phyloP scores from a whole-genome alignment of 768 basidiomycete genomes.

The Scleroderma citrinum region DNA sequence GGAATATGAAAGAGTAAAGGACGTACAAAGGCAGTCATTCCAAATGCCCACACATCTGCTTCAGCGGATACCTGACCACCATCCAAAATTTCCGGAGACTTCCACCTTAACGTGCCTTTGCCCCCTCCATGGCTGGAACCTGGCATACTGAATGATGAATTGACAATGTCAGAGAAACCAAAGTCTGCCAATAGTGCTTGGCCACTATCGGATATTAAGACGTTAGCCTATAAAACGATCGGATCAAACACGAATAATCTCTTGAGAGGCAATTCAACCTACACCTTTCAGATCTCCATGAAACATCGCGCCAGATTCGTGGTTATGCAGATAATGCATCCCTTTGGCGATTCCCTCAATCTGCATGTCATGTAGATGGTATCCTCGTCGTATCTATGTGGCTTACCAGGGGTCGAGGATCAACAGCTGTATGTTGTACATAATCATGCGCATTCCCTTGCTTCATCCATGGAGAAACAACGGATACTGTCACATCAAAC shows the following conservation, averaged over 20 bases:
- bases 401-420: background rate
- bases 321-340: slow-evolving; percentile 31
- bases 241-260: background rate
- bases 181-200: background rate
- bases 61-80: background rate
- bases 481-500: background rate
- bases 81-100: background rate
- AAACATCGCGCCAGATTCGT: slow-evolving; percentile 23
- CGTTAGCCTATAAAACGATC: background rate
- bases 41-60: background rate
- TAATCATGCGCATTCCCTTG: background rate
- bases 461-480: background rate
- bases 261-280: no score
- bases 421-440: background rate
- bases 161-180: background rate
- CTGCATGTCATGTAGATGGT: slow-evolving; percentile 8
- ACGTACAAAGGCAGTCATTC: background rate
- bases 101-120: background rate
- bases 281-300: slow-evolving; percentile 1
- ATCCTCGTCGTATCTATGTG: background rate
- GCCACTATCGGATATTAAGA: background rate
- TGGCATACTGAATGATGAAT: background rate
- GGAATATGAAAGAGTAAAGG: background rate
- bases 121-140: background rate
- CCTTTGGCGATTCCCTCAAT: slow-evolving; percentile 33